Evolutionary conservation across 352 stramenopile genomes (phyloP), one percentile per base, ranked within the genome.

Genomic region (Pythium apleroticum): DNA sequence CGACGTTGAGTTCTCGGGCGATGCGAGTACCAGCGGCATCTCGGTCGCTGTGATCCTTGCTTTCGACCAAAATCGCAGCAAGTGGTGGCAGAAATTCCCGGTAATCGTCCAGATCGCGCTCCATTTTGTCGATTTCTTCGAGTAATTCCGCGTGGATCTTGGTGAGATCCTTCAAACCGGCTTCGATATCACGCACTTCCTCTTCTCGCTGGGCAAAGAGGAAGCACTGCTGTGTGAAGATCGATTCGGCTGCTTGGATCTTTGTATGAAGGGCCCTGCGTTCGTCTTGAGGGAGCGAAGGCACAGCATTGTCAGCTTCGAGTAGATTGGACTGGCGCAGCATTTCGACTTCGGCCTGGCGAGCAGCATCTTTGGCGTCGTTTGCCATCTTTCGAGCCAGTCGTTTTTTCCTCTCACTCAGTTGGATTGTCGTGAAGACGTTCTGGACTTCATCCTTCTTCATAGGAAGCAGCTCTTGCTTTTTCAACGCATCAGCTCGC

Each of bases 191-290:
- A 3, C 72, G 74, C 19, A 80, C 73, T 71, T 95, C 84, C 61
- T 93, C 74, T 58, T 90, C 81, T 6, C 86, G 81, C 58, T 88
- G 86, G 4, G 80, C 76, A 43, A 80, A 91, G 2, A 89, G 53
- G 64, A 91, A 92, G 46, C 84, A 91, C 19, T 73, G 67, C 24
- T 86, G 60, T 19, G 80, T 91, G 68, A 95, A 95, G 9, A 52
- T 53, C 3, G 60, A 48, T 46, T 88, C 77, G 4, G 66, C 69
- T 2, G 63, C 52, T 12, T 67, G 77, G 12, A 89, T 84, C 11
- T 54, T 52, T 0, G 49, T 14, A 41, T 89, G 77, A 14, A 91
- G 77, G 4, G 65, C 54, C 4, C 77, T 58, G 17, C 78, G 71
- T 45, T 77, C 73, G 41, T 89, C 70, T 12, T 78, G 67, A 24